phyloP scores from a whole-genome alignment of 1,284 basidiomycete species.

The Porogramme epimiltina region DNA sequence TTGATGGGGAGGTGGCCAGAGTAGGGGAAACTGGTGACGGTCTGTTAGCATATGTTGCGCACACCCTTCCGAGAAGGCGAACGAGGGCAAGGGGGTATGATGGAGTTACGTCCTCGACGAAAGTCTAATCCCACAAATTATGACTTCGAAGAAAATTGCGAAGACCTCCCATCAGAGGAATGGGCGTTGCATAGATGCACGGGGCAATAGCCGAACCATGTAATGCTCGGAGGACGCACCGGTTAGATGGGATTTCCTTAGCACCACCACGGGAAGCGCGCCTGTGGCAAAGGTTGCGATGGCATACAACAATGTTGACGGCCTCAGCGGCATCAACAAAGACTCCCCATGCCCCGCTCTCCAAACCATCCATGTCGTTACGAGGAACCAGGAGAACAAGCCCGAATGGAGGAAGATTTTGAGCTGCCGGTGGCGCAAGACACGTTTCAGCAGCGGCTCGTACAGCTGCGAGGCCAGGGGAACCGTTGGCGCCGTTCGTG shows the following conservation, averaged over 20 bases:
- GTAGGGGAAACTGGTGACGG: conserved; percentile 43
- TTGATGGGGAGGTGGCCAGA: conserved; percentile 52
- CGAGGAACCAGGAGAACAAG: conserved; percentile 46
- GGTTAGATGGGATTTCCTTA: conserved; percentile 56
- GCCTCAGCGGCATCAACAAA: conserved; percentile 40
- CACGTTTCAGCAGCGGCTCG: conserved; percentile 59
- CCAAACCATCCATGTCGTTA: conserved; percentile 41
- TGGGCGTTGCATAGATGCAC: too few relatives aligned
- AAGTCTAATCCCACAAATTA: too few relatives aligned
- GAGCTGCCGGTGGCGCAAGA: conserved; percentile 55
- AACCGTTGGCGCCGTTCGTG: conserved; percentile 47
- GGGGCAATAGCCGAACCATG: too few relatives aligned
- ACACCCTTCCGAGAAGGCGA: too few relatives aligned
- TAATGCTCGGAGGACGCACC: conserved; percentile 48
- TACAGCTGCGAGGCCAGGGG: conserved; percentile 53
- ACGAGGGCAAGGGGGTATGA: too few relatives aligned
- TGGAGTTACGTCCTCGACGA: too few relatives aligned
- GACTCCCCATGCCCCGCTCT: conserved; percentile 34
- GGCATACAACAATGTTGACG: conserved; percentile 36
- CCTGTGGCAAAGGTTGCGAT: conserved; percentile 38
- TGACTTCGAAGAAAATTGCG: too few relatives aligned
- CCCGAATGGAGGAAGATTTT: conserved; percentile 54
- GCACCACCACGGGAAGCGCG: conserved; percentile 52
- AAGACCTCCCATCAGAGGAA: too few relatives aligned
- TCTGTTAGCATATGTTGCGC: too few relatives aligned